Base-by-base conservation (phyloP, 2,329 filamentous ascomycete species). In the Ploettnerulaceae sp. region DNA sequence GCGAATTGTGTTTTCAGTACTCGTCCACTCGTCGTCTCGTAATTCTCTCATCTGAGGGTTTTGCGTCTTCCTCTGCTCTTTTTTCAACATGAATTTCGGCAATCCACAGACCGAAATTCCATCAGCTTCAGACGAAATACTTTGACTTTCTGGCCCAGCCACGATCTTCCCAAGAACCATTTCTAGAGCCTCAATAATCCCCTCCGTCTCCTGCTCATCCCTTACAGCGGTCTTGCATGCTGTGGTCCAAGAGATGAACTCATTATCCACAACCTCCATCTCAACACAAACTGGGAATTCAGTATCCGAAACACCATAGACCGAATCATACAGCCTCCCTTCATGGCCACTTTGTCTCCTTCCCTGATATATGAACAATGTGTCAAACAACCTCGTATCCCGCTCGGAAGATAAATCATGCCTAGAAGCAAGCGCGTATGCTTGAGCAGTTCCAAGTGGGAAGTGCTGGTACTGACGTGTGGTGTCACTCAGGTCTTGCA, bases 281-380 rank as follows among this genome's bases (percentile, higher is more conserved):
- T 96, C 90, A 2, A 88, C 76, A 57, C 87, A 93, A 3, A 95
- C 67, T 0, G 87, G 83, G 63, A 90, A 94, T 53, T 95, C 89
- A 1, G 91, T 81, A 17, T 82, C 76, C 0, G 87, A 82, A 3
- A 69, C 67, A 0, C 83, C 79, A 45, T 57, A 57, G 2, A 61
- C 50, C 7, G 54, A 49, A 14, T 57, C 48, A 46, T 64, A 64
- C 0, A 65, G 32, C 5, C 38, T 40, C 1, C 56, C 35, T 0
- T 34, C 22, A 12, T 47, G 35, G 9, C 25, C 17, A 3, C 25
- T 40, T 7, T 22, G 15, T 2, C 69, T 67, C 18, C 69, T 64
- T 52, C 76, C 79, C 60, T 86, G 82, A 56, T 78, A 84, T 7
- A 84, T 79, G 64, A 85, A 85, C 2, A 86, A 59, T 1, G 77